Base-by-base conservation (phyloP, 768 basidiomycete species). In the Trichaptum fuscoviolaceum region DNA sequence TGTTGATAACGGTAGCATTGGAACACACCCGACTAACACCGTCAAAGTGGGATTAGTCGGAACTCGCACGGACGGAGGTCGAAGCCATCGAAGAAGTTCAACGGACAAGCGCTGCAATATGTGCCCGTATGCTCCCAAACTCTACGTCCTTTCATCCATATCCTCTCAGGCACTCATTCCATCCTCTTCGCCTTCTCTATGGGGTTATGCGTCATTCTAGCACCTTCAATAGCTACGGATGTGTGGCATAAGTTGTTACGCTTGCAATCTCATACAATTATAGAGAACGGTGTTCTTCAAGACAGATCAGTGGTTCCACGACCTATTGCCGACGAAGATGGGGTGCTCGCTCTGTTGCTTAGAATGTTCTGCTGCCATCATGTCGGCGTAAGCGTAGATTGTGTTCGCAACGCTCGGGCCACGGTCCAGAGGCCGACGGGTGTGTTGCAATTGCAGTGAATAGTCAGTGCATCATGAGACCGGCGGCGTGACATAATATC, bases 1-100 rank as follows among this genome's bases (percentile, higher is more conserved):
- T 71, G 82, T 76, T 30, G 52, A 52, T 59, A 15, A 58, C 57
- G 26, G 58, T 18, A 24, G 64, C 26, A 24, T 58, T 65, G 35
- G 5, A 7, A 24, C 24, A 70, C 69, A 60, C 64, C 57, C 62
- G 60, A 66, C 23, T 57, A 58, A 27, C n/a, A 23, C 52, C 64
- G 57, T 36, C 15, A 36, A 24, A 63, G 64, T 34, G 60, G 42
- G 42, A 52, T 52, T 52, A 20, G 20, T 52, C 3, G 42, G 42
- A 52, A 20, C 42, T 52, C 42, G 42, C 42, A 52, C 42, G 42
- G 42, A 20, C 42, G 12, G 42, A 12, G 42, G 15, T 52, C 42
- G 42, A 52, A 52, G 42, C 3, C 20, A 20, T 52, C 30, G 30
- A 30, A 20, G 42, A 52, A 52, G 42, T 52, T 52, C 42, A 52